phyloP scores from a whole-genome alignment of 768 basidiomycete species.

The Pulveroboletus sp. region DNA sequence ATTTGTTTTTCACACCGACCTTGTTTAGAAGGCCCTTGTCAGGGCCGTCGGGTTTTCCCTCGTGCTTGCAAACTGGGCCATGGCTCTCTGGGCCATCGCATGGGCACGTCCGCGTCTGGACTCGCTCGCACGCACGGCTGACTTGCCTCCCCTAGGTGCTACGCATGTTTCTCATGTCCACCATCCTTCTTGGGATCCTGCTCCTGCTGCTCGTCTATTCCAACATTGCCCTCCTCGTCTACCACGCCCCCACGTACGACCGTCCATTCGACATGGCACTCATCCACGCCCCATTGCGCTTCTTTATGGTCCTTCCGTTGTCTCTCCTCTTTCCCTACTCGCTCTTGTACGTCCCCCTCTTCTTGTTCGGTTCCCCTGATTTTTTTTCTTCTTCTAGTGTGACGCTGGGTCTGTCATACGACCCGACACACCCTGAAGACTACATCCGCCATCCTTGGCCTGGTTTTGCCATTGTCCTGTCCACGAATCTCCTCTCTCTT shows the following conservation, averaged over 20 bases:
- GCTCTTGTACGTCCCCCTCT: conserved; percentile 42
- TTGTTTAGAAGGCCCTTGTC: conserved; percentile 55
- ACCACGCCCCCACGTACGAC: conserved; percentile 56
- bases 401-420: conserved; percentile 62
- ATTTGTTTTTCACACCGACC: neutral
- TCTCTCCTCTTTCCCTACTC: conserved; percentile 49
- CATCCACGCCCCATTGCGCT: conserved; percentile 84
- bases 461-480: conserved; percentile 66
- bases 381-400: conserved; percentile 42
- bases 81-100: conserved; percentile 76
- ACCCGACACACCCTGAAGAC: conserved; percentile 47
- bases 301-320: conserved; percentile 56
- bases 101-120: conserved; percentile 50
- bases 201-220: conserved; percentile 73
- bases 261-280: conserved; percentile 77
- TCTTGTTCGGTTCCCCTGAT: too few relatives aligned
- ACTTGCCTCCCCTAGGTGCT: conserved; percentile 47
- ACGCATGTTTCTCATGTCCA: conserved; percentile 72
- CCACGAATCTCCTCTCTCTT: conserved; percentile 59
- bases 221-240: conserved; percentile 72
- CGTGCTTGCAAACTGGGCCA: conserved; percentile 74
- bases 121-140: neutral
- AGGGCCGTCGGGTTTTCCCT: conserved; percentile 81
- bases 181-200: conserved; percentile 69
- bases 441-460: conserved; percentile 65